phyloP scores from a whole-genome alignment of 805 yeast species.

The Komagataella kurtzmanii region DNA sequence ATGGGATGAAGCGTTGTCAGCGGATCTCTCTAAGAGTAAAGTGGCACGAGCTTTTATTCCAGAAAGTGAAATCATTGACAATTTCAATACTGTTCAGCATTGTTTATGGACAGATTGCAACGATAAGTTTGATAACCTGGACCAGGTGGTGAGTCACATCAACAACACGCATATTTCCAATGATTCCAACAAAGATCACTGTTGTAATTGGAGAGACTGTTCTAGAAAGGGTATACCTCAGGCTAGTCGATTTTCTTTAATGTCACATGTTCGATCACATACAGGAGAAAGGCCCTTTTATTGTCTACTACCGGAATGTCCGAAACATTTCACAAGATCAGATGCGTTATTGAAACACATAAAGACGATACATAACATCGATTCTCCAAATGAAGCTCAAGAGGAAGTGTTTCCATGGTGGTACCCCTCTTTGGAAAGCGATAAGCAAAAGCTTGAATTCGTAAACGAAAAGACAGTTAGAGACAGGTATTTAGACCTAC shows the following conservation, averaged over 20 bases:
- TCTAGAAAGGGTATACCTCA: conserved; percentile 34
- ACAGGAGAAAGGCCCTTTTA: conserved; percentile 54
- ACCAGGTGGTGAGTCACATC: conserved; percentile 26
- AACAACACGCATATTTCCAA: conserved; percentile 22
- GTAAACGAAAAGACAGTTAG: neutral
- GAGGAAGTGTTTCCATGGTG: conserved; percentile 4
- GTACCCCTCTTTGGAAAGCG: neutral
- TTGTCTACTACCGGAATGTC: conserved; percentile 58
- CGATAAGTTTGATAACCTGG: conserved; percentile 15
- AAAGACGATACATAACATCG: conserved; percentile 44
- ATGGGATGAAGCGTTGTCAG: neutral
- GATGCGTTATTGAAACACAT: conserved; percentile 57
- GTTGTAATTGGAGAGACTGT: conserved; percentile 55
- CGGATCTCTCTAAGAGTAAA: neutral
- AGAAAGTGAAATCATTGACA: neutral
- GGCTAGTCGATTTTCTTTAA: conserved; percentile 42
- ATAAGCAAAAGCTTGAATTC: neutral
- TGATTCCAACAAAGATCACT: conserved; percentile 20
- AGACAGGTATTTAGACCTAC: conserved; percentile 1
- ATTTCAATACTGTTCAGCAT: neutral
- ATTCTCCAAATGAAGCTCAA: conserved; percentile 9
- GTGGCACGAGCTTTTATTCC: neutral
- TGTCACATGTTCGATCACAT: conserved; percentile 52
- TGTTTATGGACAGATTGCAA: conserved; percentile 28
- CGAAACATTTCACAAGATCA: conserved; percentile 39